These are phyloP conservation scores for Xylaria sp. DNA, from an alignment of 2,329 filamentous ascomycete species.

Conservation along the genomic window DNA sequence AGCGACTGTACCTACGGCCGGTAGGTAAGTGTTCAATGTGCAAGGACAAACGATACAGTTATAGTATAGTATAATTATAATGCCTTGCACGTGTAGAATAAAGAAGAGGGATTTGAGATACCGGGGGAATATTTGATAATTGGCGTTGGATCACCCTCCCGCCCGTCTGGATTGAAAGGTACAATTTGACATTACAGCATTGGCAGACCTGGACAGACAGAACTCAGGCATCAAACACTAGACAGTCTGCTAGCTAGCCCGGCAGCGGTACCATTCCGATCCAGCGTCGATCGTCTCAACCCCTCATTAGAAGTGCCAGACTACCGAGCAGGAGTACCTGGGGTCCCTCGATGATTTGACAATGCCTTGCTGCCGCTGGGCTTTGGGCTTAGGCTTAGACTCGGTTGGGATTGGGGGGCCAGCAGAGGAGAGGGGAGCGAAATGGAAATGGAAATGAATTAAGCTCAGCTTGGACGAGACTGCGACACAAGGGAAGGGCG, in stretches of 20 bases:
- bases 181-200: slow-evolving; percentile 34
- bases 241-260: slow-evolving; percentile 2
- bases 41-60: slow-evolving; percentile 11
- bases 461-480: slow-evolving; percentile 32
- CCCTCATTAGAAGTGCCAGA: slow-evolving; percentile 30
- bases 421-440: neutral
- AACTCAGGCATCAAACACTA: slow-evolving; percentile 14
- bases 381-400: slow-evolving; percentile 6
- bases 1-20: neutral
- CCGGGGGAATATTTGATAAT: slow-evolving; percentile 33
- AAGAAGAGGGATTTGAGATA: slow-evolving; percentile 37
- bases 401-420: neutral
- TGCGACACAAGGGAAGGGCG: slow-evolving; percentile 22
- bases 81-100: slow-evolving; percentile 24
- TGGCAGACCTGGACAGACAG: neutral
- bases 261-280: neutral
- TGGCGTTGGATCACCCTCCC: slow-evolving; percentile 30
- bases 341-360: slow-evolving; percentile 34
- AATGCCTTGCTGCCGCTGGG: slow-evolving; percentile 5
- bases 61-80: slow-evolving; percentile 16
- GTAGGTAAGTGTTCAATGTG: slow-evolving; percentile 2
- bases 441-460: slow-evolving; percentile 1
- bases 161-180: slow-evolving; percentile 16
- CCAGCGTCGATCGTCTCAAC: slow-evolving; percentile 27
- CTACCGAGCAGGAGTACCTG: neutral